Evolutionary conservation across 2,329 filamentous ascomycete genomes (phyloP).

Genomic region (Aspergillus phoenicis): DNA sequence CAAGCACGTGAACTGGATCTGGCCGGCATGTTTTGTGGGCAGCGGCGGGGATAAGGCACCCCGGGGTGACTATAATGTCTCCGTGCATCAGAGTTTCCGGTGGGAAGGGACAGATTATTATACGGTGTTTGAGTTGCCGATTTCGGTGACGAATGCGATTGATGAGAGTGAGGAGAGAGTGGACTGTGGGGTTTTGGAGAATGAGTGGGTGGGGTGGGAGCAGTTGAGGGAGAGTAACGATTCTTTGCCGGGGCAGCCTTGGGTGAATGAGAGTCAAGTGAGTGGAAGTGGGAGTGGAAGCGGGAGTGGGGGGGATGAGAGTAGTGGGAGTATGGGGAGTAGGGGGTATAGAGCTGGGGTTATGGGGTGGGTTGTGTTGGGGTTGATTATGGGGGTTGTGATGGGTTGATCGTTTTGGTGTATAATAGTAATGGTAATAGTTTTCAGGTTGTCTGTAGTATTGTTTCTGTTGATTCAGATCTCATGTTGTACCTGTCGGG

Average conservation of each 20-base stretch:
- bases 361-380: constrained; percentile 10
- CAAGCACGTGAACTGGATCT: constrained; percentile 72
- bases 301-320: background rate
- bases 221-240: constrained; percentile 24
- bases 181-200: constrained; percentile 30
- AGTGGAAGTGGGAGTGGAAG: background rate
- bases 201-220: constrained; percentile 19
- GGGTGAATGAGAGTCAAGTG: constrained; percentile 13
- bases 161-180: constrained; percentile 25
- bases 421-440: background rate
- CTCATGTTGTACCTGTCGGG: too few relatives aligned
- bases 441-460: too few relatives aligned
- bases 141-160: constrained; percentile 69
- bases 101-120: constrained; percentile 66
- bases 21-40: constrained; percentile 69
- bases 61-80: constrained; percentile 69
- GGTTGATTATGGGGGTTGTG: constrained; percentile 7
- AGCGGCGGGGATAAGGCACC: constrained; percentile 56
- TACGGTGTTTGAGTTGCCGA: constrained; percentile 71
- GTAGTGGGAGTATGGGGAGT: background rate
- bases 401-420: background rate
- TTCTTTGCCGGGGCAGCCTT: constrained; percentile 28
- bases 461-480: too few relatives aligned
- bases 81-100: constrained; percentile 70
- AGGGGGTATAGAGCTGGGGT: background rate